Base-by-base conservation (phyloP, 176 grass and related monocot genomes). In the Carex kokanica region DNA sequence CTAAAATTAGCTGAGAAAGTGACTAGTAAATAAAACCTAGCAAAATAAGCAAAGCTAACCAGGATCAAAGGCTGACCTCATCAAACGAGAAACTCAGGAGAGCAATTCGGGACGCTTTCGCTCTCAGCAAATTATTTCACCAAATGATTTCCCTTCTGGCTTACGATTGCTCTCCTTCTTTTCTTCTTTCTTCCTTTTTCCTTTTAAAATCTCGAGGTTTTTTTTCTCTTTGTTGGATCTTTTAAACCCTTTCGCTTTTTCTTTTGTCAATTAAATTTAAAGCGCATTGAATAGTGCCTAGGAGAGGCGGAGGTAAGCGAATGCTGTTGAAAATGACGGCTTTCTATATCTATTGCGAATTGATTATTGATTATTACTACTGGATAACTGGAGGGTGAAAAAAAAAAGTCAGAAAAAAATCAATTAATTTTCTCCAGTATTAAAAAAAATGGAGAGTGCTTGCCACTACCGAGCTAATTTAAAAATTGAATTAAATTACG, bases 281-380 rank as follows among this genome's bases (percentile, higher is more conserved):
- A 20, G 73, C n/a, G 47, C 45, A 43, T 51, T 79, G 8, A 65
- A 52, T 43, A 6, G 14, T 51, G 43, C 9, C 32, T 49, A 49
- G 60, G 15, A 38, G 6, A 58, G 65, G 66, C 17, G 23, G 51
- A 9, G 64, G 12, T 9, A 13, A 53, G 58, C 5, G 17, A 78
- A 64, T 47, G 20, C 38, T n/a, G 52, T 80, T 65, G 74, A 63
- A 86, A 86, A 86, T 80, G 84, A 74, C 84, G 74, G 72, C 58
- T 86, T 34, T 72, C 24, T 47, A 21, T 0, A 18, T 21, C 68
- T 29, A 14, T 29, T 64, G 10, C 62, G 24, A 27, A 27, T 27
- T 27, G 27, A 27, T 27, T n/a, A n/a, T n/a, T 27, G 27, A 27
- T 27, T 27, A 0, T 27, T 27, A 27, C 27, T 27, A 2, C 27